Conservation (phyloP, 768 basidiomycete species). For the Botryobasidium botryosum region DNA sequence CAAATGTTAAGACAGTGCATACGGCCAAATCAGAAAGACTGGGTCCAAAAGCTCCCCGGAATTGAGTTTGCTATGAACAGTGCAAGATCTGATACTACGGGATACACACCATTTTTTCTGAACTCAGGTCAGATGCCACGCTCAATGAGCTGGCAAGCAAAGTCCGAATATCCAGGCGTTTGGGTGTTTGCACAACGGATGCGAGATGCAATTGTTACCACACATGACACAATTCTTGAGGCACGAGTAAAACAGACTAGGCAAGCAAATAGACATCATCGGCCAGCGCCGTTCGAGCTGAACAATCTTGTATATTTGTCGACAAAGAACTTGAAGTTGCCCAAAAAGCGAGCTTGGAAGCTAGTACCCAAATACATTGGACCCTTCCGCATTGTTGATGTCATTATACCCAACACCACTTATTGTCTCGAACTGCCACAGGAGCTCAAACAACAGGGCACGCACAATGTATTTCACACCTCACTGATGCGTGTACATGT, state of each 20-base stretch:
- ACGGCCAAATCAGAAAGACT: conserved; percentile 16
- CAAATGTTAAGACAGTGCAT: conserved; percentile 6
- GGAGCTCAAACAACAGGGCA: conserved; percentile 14
- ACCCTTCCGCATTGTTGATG: conserved; percentile 17
- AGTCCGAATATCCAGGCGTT: conserved; percentile 18
- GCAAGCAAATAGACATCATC: conserved; percentile 15
- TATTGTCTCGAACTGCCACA: conserved; percentile 19
- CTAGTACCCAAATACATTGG: conserved; percentile 29
- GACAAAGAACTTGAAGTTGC: conserved; percentile 22
- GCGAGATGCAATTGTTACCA: conserved; percentile 15
- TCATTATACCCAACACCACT: conserved; percentile 9
- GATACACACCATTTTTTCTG: conserved; percentile 24
- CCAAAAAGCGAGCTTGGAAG: conserved; percentile 17
- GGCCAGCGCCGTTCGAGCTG: conserved; percentile 12
- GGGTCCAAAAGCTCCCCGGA: conserved; percentile 17
- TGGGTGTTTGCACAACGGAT: conserved; percentile 15
- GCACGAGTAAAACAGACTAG: conserved; percentile 18
- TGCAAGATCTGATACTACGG: conserved; percentile 21
- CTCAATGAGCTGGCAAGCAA: conserved; percentile 19
- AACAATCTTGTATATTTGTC: conserved; percentile 23
- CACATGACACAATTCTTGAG: conserved; percentile 18
- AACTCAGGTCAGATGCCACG: conserved; percentile 20
- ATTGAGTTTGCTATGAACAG: conserved; percentile 26
- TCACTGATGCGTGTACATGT: conserved; percentile 17
- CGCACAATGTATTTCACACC: conserved; percentile 24